Evolutionary conservation across 1,284 basidiomycete species (phyloP), one percentile per base, ranked within the genome.

Genomic region (Xerocomus amazonicus): DNA sequence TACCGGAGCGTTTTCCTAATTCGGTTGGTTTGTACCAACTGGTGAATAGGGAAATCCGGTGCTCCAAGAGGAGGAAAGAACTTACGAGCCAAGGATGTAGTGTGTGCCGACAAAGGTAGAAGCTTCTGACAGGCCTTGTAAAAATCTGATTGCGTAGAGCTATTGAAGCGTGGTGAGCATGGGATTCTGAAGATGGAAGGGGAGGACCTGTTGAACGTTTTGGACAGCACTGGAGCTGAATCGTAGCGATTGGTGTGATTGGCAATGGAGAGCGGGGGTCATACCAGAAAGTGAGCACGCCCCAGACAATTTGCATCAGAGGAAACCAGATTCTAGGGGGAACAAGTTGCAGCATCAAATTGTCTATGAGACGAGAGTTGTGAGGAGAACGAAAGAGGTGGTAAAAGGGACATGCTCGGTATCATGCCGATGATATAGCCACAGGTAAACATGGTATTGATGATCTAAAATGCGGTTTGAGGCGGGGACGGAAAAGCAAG

Each of bases 61-160:
- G 23, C 26, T 37, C 34, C 3, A 16, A 26, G 13, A 16, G 29
- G 49, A 27, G 23, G 44, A 32, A 26, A 26, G 19, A 0, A 70
- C 78, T 43, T 58, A 84, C 76, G 82, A 81, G 47, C 86, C 84
- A 28, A 88, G 76, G 45, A 89, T 73, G 62, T 86, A 87, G 56
- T 84, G 87, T 23, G 81, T 79, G n/a, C 86, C 84, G 7, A 84
- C 83, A 62, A 87, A 88, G 0, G 84, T 87, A 6, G 83, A 87
- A 0, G 83, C 77, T 63, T 90, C 87, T 4, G 80, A 78, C 50
- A 88, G 72, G 8, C 84, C 88, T 63, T 88, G 84, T 48, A 90
- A 75, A 63, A 90, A 89, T 3, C 86, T 76, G 49, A 89, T 85
- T 27, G 73, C 83, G 63, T 84, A 85, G 43, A 90, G 73, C 77